Conservation (phyloP, 441 rosid genomes). For the Metrosideros polymorpha region DNA sequence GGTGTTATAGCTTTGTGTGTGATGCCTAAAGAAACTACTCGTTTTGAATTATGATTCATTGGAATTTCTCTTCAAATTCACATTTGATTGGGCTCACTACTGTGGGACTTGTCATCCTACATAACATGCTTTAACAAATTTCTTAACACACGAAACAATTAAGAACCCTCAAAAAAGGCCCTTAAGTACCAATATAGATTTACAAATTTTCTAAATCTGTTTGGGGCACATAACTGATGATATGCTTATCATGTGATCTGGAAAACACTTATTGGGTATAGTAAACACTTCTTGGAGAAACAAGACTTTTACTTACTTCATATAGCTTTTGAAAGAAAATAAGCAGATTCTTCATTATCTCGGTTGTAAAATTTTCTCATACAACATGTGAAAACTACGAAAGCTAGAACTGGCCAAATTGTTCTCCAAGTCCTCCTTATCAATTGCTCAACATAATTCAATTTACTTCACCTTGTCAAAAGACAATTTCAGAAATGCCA, state of each 20-base stretch:
- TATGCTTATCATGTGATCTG: neutral
- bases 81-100: neutral
- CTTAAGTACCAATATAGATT: neutral
- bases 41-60: neutral
- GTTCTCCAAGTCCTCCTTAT: neutral
- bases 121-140: neutral
- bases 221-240: neutral
- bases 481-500: neutral
- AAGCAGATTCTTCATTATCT: neutral
- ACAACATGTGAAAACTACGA: neutral
- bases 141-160: neutral
- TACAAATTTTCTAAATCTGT: neutral
- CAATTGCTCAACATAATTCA: neutral
- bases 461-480: neutral
- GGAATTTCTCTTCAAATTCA: neutral
- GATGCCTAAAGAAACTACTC: neutral
- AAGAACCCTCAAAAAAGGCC: neutral
- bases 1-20: neutral
- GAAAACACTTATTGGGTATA: neutral
- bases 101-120: neutral
- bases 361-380: neutral
- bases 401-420: neutral
- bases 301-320: neutral
- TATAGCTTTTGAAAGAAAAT: neutral
- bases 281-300: neutral